Evolutionary conservation across 2,329 filamentous ascomycete species (phyloP).

Genomic region (Botryosphaeria dothidea): DNA sequence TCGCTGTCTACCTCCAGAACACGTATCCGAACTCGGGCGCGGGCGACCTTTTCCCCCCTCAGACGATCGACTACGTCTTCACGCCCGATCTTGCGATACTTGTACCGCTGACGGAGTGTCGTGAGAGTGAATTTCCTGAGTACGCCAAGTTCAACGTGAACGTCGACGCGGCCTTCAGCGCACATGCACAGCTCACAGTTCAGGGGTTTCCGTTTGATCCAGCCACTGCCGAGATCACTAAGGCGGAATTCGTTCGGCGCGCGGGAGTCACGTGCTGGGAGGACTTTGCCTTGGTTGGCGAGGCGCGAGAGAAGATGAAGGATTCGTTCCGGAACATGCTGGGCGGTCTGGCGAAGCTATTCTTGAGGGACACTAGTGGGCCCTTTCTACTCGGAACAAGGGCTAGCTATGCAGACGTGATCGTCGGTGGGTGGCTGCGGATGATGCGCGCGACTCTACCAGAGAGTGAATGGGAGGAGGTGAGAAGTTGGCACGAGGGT

Average conservation of each 20-base stretch:
- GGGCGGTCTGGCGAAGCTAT: constrained; percentile 46
- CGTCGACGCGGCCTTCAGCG: constrained; percentile 57
- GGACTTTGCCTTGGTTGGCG: constrained; percentile 37
- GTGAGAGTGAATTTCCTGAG: constrained; percentile 23
- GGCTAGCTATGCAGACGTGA: constrained; percentile 57
- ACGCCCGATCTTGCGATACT: constrained; percentile 33
- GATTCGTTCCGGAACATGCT: constrained; percentile 45
- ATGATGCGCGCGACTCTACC: constrained; percentile 48
- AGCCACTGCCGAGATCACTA: constrained; percentile 44
- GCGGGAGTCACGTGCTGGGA: constrained; percentile 48
- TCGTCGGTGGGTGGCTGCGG: constrained; percentile 58
- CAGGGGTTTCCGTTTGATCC: constrained; percentile 55
- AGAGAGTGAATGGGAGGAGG: constrained; percentile 49
- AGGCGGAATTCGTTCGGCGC: constrained; percentile 52
- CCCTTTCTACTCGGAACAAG: constrained; percentile 51
- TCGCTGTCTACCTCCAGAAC: constrained; percentile 60
- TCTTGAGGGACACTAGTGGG: constrained; percentile 40
- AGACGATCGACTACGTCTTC: constrained; percentile 44
- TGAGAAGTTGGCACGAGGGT: constrained; percentile 53
- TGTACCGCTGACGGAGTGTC: constrained; percentile 28
- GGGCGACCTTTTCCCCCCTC: constrained; percentile 45
- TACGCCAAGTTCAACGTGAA: constrained; percentile 53
- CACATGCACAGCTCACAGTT: constrained; percentile 44
- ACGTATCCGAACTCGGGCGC: constrained; percentile 49
- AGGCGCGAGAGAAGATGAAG: constrained; percentile 42